Evolutionary conservation across 2,329 filamentous ascomycete genomes (phyloP).

Genomic region (Microthyrium microscopicum): DNA sequence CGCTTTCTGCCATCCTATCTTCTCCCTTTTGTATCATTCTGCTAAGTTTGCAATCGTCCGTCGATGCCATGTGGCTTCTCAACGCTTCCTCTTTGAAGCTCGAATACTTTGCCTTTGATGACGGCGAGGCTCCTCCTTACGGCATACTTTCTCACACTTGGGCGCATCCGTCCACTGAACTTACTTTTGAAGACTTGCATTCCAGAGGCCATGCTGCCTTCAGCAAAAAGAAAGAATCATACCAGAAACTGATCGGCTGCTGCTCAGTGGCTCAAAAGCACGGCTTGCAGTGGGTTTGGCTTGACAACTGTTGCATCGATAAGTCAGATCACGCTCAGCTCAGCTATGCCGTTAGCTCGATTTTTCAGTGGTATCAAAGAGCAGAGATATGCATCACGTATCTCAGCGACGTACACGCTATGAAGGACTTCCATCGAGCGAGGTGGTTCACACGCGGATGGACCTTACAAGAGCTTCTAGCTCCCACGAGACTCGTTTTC

Average conservation of each 20-base stretch:
- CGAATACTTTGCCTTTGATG: neutral
- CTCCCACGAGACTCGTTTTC: constrained; percentile 6
- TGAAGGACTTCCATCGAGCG: constrained; percentile 8
- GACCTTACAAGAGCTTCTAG: constrained; percentile 10
- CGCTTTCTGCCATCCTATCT: too few relatives aligned
- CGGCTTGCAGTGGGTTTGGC: constrained; percentile 4
- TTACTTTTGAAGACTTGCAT: constrained; percentile 4
- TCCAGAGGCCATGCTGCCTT: neutral
- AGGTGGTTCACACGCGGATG: constrained; percentile 9
- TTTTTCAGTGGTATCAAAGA: neutral
- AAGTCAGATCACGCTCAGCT: neutral
- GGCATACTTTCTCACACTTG: constrained; percentile 5
- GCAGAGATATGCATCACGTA: neutral
- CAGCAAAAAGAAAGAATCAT: neutral
- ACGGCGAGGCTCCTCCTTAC: constrained; percentile 2
- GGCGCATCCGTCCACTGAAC: neutral
- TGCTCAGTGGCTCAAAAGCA: neutral
- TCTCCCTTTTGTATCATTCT: too few relatives aligned
- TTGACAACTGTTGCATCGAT: constrained; percentile 7
- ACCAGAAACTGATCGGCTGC: neutral
- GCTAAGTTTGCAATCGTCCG: too few relatives aligned
- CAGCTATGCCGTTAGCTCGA: neutral
- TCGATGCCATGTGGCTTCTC: neutral
- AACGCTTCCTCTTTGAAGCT: neutral
- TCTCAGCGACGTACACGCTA: neutral